Evolutionary conservation across 164 flowering plant species (phyloP), one percentile per base, ranked within the genome.

Genomic region (Cinnamomum micranthum): DNA sequence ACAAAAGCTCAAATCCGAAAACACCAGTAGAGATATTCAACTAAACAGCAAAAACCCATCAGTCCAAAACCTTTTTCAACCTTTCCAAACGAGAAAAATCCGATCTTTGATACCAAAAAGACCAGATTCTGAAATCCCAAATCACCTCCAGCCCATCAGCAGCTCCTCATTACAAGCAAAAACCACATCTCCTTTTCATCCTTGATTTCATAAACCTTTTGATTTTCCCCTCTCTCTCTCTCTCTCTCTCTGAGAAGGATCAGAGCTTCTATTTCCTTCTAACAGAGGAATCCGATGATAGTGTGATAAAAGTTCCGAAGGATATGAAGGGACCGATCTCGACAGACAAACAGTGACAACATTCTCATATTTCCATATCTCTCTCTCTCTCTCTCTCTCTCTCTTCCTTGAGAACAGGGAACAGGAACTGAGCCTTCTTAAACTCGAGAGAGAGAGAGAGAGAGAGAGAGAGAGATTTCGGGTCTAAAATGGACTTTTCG

Each of bases 21-120:
- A 20, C 60, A 55, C 19, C 60, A 15, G n/a, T 2, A 55, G 2
- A 55, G 17, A 4, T 55, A 3, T 55, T 55, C 60, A 55, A 55
- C 60, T 10, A 64, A 64, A 64, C 11, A 22, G 67, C 67, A 64
- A 64, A 64, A 64, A 64, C 67, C 67, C 67, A 22, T 64, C 67
- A 25, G 17, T 64, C 28, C 67, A 64, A 9, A 12, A 13, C 28
- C 17, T n/a, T 64, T 64, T 64, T 64, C 3, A 13, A 15, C 41
- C 69, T 67, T 35, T 28, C 47, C 20, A 31, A 28, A 31, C 50
- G 23, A 31, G 15, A 20, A 67, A 67, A 67, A 67, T 67, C 69
- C 20, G 7, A 67, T n/a, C 69, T 33, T 67, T 28, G 47, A 67
- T 19, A 55, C 60, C 17, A 41, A 65, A 65, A 19, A 23, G 64